Conservation (phyloP, 441 rosid genomes). For the Croton laevigatus region DNA sequence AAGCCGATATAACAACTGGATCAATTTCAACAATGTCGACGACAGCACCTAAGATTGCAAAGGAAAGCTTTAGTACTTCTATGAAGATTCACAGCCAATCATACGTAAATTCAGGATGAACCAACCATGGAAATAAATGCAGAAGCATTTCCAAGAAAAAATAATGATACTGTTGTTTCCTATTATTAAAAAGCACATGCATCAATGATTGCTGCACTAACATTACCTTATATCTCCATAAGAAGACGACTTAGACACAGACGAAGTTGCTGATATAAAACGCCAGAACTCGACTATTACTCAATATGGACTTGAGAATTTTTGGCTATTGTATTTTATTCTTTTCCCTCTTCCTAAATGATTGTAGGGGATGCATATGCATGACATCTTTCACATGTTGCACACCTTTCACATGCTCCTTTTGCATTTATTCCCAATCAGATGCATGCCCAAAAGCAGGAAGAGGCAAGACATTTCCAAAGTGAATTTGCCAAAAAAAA, state of each 20-base stretch:
- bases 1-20: slow-evolving; percentile 74
- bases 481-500: not conserved
- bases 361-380: not conserved
- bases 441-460: not conserved
- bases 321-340: not conserved
- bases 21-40: slow-evolving; percentile 82
- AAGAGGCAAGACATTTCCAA: not conserved
- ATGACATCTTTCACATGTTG: not conserved
- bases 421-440: not conserved
- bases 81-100: slow-evolving; percentile 6
- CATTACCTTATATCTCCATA: not conserved
- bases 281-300: not conserved
- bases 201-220: not conserved
- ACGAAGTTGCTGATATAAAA: not conserved
- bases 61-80: not conserved
- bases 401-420: not conserved
- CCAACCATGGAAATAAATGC: not conserved
- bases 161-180: slow-evolving; percentile 2
- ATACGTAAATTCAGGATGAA: not conserved
- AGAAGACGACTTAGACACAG: not conserved
- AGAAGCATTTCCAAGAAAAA: not conserved
- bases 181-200: not conserved
- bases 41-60: slow-evolving; percentile 47
- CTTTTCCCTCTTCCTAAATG: not conserved
- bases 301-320: not conserved